A percentile compares a stretch with the other conserved stretches of the same genome.
These are phyloP conservation scores for Puccinia horiana DNA, from an alignment of 1,284 basidiomycete species.

Conservation along the genomic window DNA sequence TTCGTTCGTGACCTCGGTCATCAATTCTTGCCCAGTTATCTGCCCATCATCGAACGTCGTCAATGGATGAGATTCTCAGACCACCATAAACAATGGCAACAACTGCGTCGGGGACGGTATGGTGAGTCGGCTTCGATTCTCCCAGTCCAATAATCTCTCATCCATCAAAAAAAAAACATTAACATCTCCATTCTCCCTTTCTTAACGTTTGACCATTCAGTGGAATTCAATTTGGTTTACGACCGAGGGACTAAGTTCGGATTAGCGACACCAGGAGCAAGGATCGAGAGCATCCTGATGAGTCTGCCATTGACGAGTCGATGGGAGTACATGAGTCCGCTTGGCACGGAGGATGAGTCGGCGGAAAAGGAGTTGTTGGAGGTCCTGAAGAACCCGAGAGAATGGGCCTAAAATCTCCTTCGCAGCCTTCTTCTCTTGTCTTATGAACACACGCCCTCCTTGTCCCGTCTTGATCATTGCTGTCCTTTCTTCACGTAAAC, in stretches of 20 bases:
- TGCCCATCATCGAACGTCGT: conserved; percentile 74
- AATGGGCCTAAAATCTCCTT: conserved; percentile 65
- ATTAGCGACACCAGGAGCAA: conserved; percentile 81
- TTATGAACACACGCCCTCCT: too few relatives aligned
- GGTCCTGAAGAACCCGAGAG: conserved; percentile 70
- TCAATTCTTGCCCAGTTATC: conserved; percentile 81
- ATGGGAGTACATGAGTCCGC: conserved; percentile 82
- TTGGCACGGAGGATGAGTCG: conserved; percentile 68
- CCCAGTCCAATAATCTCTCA: conserved; percentile 50
- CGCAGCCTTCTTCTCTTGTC: too few relatives aligned
- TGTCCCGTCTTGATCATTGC: too few relatives aligned
- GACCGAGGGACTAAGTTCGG: conserved; percentile 75
- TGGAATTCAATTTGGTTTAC: conserved; percentile 90
- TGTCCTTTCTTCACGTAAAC: too few relatives aligned
- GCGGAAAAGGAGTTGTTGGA: conserved; percentile 70
- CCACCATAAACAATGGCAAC: conserved; percentile 77
- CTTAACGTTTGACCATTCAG: conserved; percentile 66
- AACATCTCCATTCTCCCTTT: conserved; percentile 65
- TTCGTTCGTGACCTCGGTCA: conserved; percentile 72
- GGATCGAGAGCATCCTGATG: conserved; percentile 77
- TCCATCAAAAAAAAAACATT: neutral
- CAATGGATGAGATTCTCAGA: conserved; percentile 66
- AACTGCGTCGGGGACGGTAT: conserved; percentile 67
- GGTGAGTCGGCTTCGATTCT: conserved; percentile 56
- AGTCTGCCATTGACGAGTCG: conserved; percentile 78